phyloP scores from a whole-genome alignment of 176 grass and related monocot species.

The Triticum urartu region DNA sequence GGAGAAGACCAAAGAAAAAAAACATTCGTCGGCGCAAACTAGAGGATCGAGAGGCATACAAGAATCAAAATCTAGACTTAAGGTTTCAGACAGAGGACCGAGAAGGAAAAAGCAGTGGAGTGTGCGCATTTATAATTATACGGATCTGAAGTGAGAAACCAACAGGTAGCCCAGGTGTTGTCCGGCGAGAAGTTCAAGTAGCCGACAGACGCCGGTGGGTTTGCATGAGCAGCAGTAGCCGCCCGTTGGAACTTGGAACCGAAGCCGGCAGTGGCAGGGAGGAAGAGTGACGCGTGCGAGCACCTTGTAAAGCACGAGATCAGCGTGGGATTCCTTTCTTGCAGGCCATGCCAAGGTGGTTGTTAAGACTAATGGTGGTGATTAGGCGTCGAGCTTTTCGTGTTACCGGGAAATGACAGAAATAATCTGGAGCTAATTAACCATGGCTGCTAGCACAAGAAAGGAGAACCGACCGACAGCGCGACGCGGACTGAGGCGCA shows the following conservation, averaged over 20 bases:
- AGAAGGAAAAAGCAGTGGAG: too few relatives aligned
- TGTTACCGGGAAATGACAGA: neutral
- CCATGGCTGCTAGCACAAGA: conserved; percentile 11
- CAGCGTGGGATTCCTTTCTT: conserved; percentile 24
- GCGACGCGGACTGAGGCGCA: neutral
- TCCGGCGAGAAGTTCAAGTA: neutral
- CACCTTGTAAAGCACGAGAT: conserved; percentile 14
- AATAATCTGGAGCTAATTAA: neutral
- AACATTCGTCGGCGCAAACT: neutral
- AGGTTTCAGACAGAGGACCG: too few relatives aligned
- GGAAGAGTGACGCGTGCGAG: conserved; percentile 20
- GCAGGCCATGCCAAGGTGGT: conserved; percentile 19
- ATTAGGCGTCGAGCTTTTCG: neutral
- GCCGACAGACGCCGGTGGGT: too few relatives aligned
- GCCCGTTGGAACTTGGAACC: conserved; percentile 35
- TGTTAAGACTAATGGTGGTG: neutral
- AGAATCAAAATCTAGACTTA: neutral
- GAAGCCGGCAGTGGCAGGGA: conserved; percentile 4
- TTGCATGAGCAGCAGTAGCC: neutral
- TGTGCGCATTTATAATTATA: too few relatives aligned
- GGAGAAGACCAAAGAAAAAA: neutral
- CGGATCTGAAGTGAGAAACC: too few relatives aligned
- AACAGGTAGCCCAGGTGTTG: too few relatives aligned
- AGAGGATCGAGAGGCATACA: neutral
- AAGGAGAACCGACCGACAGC: too few relatives aligned